A percentile compares a stretch with the other conserved stretches of the same genome.
phyloP scores from a whole-genome alignment of 805 yeast genomes.

The Schizosaccharomyces octosporus region DNA sequence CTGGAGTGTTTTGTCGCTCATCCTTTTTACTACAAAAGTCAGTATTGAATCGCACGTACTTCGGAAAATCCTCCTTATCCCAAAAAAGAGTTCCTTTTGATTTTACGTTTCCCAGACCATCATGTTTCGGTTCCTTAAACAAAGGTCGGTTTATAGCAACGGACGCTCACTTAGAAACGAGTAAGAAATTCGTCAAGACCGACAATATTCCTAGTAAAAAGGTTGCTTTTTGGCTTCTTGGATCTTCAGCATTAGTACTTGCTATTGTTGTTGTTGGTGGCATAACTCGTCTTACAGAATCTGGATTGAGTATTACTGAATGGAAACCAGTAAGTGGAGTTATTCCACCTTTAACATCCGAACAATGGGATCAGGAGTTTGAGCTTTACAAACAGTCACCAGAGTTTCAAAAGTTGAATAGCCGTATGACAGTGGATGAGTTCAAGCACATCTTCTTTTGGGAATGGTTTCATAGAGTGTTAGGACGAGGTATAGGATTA shows the following conservation, averaged over 20 bases:
- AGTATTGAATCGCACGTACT: too few species aligned
- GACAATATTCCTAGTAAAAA: neutral
- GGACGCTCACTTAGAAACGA: too few species aligned
- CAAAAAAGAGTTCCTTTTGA: too few species aligned
- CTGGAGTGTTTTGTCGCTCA: too few species aligned
- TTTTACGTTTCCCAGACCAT: too few species aligned
- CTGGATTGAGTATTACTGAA: slow-evolving; percentile 87
- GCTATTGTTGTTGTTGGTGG: slow-evolving; percentile 96
- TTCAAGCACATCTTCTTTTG: slow-evolving; percentile 81
- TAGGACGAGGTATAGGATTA: slow-evolving; percentile 78
- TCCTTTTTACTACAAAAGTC: too few species aligned
- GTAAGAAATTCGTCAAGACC: neutral
- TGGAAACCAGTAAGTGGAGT: slow-evolving; percentile 97
- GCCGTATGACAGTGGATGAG: slow-evolving; percentile 73
- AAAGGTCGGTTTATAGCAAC: too few species aligned
- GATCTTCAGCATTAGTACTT: slow-evolving; percentile 69
- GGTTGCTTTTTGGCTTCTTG: slow-evolving; percentile 73
- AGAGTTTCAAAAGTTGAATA: slow-evolving; percentile 69
- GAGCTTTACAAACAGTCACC: slow-evolving; percentile 63
- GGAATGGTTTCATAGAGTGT: slow-evolving; percentile 92
- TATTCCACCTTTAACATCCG: slow-evolving; percentile 59
- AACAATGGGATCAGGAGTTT: slow-evolving; percentile 73
- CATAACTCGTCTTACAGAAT: slow-evolving; percentile 77
- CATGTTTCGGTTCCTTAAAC: too few species aligned
- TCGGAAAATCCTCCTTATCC: too few species aligned